Evolutionary conservation across 768 basidiomycete species (phyloP), one percentile per base, ranked within the genome.

Genomic region (Termitomyces sp.): DNA sequence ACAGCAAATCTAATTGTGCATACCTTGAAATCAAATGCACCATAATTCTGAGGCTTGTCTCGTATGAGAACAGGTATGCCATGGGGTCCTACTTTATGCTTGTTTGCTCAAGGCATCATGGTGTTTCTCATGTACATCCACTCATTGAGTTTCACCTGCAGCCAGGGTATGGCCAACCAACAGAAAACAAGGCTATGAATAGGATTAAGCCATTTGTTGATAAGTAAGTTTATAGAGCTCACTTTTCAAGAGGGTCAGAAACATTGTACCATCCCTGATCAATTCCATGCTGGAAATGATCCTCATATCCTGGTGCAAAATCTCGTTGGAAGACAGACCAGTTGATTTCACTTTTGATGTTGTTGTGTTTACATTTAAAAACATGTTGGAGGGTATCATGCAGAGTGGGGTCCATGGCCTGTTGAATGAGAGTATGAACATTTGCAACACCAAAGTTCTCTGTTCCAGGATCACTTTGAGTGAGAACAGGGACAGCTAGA

Each of bases 381-480:
- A n/a, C n/a, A n/a, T n/a, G n/a, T n/a, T n/a, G n/a, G n/a, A 74
- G 36, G 0, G 67, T 72, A 1, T 65, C 72, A 0, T 4, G 9
- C 0, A 78, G 60, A 0, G 61, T 32, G 0, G 72, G 67, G 20
- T 50, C 49, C 33, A 50, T n/a, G 12, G 30, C 12, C n/a, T 79
- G 79, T 2, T 72, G 68, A 0, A 78, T 63, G 5, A 62, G 32
- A 0, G 78, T 79, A 1, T 81, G 78, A 0, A 63, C 69, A 61
- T 81, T 79, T 8, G 79, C 80, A n/a, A n/a, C n/a, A n/a, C n/a
- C n/a, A n/a, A n/a, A n/a, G n/a, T n/a, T n/a, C n/a, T n/a, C n/a
- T n/a, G 68, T 62, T 0, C 78, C 79, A 2, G 65, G 74, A 64
- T 80, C 77, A 55, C 76, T 79, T 53, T 79, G 79, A 0, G 78